phyloP scores from a whole-genome alignment of 2,329 filamentous ascomycete species.

The Ramularia collo-cygni region DNA sequence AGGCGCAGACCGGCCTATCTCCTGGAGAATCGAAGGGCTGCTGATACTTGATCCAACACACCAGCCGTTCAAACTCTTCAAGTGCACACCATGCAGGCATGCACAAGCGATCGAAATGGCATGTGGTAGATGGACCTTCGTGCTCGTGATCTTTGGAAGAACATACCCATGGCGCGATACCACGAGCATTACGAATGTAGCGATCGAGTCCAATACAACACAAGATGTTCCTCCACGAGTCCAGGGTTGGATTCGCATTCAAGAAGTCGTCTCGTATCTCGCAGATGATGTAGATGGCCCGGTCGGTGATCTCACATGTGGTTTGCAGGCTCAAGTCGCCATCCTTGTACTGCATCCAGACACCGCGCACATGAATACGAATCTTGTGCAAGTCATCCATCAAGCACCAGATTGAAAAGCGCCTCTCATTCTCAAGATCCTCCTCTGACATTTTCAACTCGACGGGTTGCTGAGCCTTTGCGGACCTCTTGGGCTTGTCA shows the following conservation, averaged over 20 bases:
- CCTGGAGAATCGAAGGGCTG: not conserved
- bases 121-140: not conserved
- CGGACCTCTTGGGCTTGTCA: too few relatives aligned
- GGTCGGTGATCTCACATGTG: constrained; percentile 1
- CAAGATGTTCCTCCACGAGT: too few relatives aligned
- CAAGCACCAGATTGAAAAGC: constrained; percentile 1
- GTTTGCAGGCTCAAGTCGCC: not conserved
- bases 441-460: constrained; percentile 1
- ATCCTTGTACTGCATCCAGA: not conserved
- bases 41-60: not conserved
- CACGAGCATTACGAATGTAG: not conserved
- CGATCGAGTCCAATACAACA: too few relatives aligned
- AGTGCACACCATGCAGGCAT: constrained; percentile 4
- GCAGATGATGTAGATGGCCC: not conserved
- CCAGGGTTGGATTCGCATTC: too few relatives aligned
- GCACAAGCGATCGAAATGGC: not conserved
- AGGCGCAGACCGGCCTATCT: not conserved
- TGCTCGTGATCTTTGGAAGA: not conserved
- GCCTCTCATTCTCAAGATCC: not conserved
- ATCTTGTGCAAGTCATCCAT: constrained; percentile 1
- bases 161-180: not conserved
- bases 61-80: not conserved
- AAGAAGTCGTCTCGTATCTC: not conserved
- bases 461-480: not conserved
- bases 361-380: not conserved